A percentile compares a stretch with the other conserved stretches of the same genome.
phyloP scores from a whole-genome alignment of 495 filamentous ascomycete species.

The Cryomyces minteri region DNA sequence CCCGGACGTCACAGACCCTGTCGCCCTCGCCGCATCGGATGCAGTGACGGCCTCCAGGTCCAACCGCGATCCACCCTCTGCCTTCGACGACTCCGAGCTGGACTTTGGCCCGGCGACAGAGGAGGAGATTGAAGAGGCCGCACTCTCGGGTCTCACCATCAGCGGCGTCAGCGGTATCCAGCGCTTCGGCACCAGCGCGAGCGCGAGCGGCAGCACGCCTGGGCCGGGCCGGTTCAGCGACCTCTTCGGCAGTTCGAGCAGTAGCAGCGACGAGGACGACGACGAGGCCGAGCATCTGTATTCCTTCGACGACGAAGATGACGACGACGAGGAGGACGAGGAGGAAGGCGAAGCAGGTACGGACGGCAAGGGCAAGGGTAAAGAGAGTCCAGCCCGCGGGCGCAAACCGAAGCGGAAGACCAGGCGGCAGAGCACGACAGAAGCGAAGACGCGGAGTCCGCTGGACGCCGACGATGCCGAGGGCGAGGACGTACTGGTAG shows the following conservation, averaged over 20 bases:
- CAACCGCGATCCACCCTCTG: not conserved
- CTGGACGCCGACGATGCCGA: slow-evolving; percentile 10
- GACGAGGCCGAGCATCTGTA: too few species aligned
- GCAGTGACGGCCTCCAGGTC: not conserved
- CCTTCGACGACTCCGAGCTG: not conserved
- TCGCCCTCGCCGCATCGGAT: not conserved
- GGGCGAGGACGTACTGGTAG: slow-evolving; percentile 1
- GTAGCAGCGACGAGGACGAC: not conserved
- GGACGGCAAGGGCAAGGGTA: not conserved
- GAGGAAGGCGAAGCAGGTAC: not conserved
- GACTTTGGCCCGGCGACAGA: slow-evolving; percentile 1
- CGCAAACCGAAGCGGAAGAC: not conserved
- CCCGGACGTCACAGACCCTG: slow-evolving; percentile 4
- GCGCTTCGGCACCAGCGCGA: too few species aligned
- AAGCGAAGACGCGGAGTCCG: slow-evolving; percentile 7
- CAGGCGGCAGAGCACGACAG: slow-evolving; percentile 8
- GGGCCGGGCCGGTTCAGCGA: too few species aligned
- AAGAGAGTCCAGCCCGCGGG: not conserved
- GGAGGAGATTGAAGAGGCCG: not conserved
- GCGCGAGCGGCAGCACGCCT: too few species aligned
- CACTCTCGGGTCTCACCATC: not conserved
- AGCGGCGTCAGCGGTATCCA: too few species aligned
- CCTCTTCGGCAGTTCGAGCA: not conserved
- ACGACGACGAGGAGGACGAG: not conserved
- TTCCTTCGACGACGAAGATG: not conserved